A percentile compares a stretch with the other conserved stretches of the same genome.
Evolutionary conservation across 2,329 filamentous ascomycete species (phyloP).

Genomic region (Zalaria sp.): DNA sequence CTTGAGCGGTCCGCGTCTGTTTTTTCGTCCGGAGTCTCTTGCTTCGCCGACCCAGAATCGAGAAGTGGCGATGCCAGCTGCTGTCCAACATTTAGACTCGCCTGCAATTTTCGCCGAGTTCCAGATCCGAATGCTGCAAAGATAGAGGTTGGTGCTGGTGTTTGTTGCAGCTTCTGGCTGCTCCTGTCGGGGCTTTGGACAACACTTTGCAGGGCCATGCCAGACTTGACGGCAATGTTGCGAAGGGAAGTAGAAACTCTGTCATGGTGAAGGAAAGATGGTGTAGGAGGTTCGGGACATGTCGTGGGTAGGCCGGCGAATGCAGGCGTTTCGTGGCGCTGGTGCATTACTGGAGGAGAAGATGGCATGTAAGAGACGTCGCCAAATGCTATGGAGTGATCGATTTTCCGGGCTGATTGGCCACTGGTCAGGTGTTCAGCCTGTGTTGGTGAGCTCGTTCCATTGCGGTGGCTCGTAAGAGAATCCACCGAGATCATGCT

Average conservation of each 20-base stretch:
- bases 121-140: slow-evolving; percentile 25
- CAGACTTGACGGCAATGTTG: slow-evolving; percentile 6
- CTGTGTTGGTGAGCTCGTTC: background rate
- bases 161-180: background rate
- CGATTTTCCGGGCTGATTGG: background rate
- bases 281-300: slow-evolving; percentile 2
- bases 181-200: slow-evolving; percentile 5
- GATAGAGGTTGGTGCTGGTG: slow-evolving; percentile 4
- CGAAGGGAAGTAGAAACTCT: slow-evolving; percentile 5
- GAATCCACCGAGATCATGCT: slow-evolving; percentile 37
- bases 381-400: background rate
- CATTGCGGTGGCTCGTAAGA: slow-evolving; percentile 18
- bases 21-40: background rate
- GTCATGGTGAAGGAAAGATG: background rate
- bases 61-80: slow-evolving; percentile 15
- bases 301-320: slow-evolving; percentile 2
- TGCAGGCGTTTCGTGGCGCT: slow-evolving; percentile 4
- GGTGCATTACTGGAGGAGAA: slow-evolving; percentile 13
- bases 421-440: background rate
- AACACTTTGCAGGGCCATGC: slow-evolving; percentile 7
- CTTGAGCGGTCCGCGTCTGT: too few species aligned
- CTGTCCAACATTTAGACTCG: slow-evolving; percentile 23
- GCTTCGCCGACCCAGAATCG: background rate
- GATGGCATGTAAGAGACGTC: slow-evolving; percentile 17
- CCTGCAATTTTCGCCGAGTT: slow-evolving; percentile 22